A percentile compares a stretch with the other conserved stretches of the same genome.
phyloP scores from a whole-genome alignment of 108 stramenopile genomes.

The Fragilaria radians region DNA sequence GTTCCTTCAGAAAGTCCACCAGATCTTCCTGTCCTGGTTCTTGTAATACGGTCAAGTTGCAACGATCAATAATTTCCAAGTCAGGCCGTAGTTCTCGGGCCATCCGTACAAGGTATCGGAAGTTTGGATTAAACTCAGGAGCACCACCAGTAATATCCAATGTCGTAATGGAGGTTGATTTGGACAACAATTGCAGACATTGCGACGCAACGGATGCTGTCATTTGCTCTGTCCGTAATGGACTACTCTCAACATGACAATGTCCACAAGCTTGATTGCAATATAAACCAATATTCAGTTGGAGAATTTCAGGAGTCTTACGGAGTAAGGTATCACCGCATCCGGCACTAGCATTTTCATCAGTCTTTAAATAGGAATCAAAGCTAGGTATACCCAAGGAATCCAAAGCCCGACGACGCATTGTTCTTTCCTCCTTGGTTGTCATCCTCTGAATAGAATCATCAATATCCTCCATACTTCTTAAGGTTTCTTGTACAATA shows the following conservation, averaged over 20 bases:
- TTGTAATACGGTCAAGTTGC: slow-evolving; percentile 93
- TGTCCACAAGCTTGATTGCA: slow-evolving; percentile 95
- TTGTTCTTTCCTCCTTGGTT: slow-evolving; percentile 77
- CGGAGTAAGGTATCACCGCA: slow-evolving; percentile 2
- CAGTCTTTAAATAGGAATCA: slow-evolving; percentile 49
- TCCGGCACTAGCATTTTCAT: slow-evolving; percentile 13
- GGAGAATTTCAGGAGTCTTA: slow-evolving; percentile 49
- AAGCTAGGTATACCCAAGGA: slow-evolving; percentile 80
- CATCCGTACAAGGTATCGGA: slow-evolving; percentile 84
- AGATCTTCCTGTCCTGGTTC: slow-evolving; percentile 94
- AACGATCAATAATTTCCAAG: slow-evolving; percentile 93
- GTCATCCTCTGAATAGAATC: slow-evolving; percentile 74
- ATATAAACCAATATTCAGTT: slow-evolving; percentile 96
- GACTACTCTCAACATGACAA: slow-evolving; percentile 94
- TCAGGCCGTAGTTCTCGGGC: slow-evolving; percentile 64
- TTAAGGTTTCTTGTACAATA: slow-evolving; percentile 58
- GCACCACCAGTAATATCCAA: slow-evolving; percentile 97
- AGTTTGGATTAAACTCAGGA: slow-evolving; percentile 88
- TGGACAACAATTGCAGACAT: slow-evolving; percentile 72
- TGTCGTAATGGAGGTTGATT: slow-evolving; percentile 75
- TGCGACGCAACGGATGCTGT: slow-evolving; percentile 80
- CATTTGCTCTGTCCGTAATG: slow-evolving; percentile 84
- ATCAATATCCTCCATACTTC: slow-evolving; percentile 50
- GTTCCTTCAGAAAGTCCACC: slow-evolving; percentile 85
- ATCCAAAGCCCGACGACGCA: slow-evolving; percentile 81